phyloP scores from a whole-genome alignment of 2,329 filamentous ascomycete genomes.

The Diaporthe ilicicola region DNA sequence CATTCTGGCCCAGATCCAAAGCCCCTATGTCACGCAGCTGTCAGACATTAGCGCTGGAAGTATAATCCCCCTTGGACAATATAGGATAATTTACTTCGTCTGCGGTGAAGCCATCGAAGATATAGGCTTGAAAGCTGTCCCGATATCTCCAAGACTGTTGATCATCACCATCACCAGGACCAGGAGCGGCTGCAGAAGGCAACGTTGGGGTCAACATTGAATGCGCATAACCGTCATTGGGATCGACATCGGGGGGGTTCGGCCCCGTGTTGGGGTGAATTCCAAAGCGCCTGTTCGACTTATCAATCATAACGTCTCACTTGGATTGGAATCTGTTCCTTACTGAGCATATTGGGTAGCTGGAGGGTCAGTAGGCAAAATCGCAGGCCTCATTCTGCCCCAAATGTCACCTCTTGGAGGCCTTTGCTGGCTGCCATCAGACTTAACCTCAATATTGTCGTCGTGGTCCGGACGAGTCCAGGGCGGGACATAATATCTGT shows the following conservation, averaged over 20 bases:
- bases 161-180: neutral
- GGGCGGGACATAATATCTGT: neutral
- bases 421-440: neutral
- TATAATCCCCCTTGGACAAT: rapidly evolving
- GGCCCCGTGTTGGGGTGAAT: neutral
- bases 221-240: neutral
- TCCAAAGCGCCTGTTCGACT: neutral
- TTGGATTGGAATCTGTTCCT: neutral
- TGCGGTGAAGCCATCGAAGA: neutral
- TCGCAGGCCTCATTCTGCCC: neutral
- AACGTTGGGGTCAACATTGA: neutral
- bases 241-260: neutral
- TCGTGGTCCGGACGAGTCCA: neutral
- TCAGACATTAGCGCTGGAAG: neutral
- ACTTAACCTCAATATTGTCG: neutral
- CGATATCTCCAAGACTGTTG: neutral
- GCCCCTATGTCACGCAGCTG: neutral
- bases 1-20: neutral
- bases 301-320: neutral
- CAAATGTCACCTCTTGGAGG: neutral
- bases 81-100: neutral
- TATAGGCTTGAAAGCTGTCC: neutral
- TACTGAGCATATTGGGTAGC: neutral
- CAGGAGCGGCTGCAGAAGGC: neutral
- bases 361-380: neutral